Evolutionary conservation across 257 asterid species (phyloP).

Genomic region (Prunella vulgaris): DNA sequence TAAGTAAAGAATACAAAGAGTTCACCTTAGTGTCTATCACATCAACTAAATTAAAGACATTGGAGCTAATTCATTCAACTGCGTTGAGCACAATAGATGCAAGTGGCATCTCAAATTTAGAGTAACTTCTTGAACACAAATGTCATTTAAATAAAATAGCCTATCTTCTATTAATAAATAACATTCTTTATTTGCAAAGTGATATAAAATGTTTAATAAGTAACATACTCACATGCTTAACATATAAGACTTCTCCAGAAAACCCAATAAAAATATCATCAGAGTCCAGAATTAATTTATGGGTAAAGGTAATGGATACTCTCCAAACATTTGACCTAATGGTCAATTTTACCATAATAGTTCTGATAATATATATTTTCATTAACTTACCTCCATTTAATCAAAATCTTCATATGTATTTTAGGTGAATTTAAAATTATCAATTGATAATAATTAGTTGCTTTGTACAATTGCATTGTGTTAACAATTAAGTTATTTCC

Average conservation of each 20-base stretch:
- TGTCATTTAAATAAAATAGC: neutral
- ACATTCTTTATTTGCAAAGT: neutral
- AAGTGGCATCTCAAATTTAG: neutral
- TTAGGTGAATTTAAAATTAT: neutral
- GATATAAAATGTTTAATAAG: neutral
- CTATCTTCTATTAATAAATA: neutral
- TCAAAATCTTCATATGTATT: neutral
- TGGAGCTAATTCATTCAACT: neutral
- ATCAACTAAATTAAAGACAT: neutral
- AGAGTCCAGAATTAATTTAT: neutral
- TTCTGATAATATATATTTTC: neutral
- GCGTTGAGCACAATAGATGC: conserved; percentile 7
- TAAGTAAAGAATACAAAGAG: neutral
- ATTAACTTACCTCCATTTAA: neutral
- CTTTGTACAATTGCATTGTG: neutral
- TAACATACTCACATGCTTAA: neutral
- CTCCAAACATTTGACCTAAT: neutral
- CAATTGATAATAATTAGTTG: neutral
- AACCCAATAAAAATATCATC: conserved; percentile 1
- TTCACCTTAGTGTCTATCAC: neutral
- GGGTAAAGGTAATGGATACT: neutral
- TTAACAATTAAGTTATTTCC: neutral
- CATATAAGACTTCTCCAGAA: neutral
- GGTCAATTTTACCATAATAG: neutral
- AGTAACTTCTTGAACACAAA: conserved; percentile 7